Evolutionary conservation across 1,284 basidiomycete species (phyloP), one percentile per base, ranked within the genome.

Genomic region (Termitomyces sp.): DNA sequence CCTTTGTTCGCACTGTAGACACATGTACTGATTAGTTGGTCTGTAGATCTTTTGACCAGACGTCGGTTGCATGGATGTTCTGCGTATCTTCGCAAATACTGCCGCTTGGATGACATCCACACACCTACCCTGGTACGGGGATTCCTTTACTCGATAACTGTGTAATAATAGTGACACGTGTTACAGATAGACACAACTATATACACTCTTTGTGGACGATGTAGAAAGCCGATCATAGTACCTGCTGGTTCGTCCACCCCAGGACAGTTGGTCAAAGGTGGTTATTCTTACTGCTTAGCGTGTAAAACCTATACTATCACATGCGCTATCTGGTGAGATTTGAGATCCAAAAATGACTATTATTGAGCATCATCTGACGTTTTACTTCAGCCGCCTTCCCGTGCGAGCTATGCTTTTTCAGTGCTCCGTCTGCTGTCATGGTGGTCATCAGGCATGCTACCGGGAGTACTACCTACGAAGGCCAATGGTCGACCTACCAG

Each of bases 371-470:
- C 26, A 49, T 16, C 39, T 46, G 28, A 48, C 28, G 14, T 19
- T 26, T n/a, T 34, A 16, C 31, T 40, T 6, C 9, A 90, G 88
- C 63, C 88, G 81, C 50, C 76, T 91, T 24, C 88, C 88, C 3
- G 86, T 90, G 16, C 78, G 78, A 31, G 72, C 78, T 0, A 69
- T 88, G 3, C 67, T 87, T 3, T 84, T 89, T 61, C 81, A 83
- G 48, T 91, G 88, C 64, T 75, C 84, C 1, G 68, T 86, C 5
- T 91, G 88, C 63, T 71, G 78, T 44, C 88, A 91, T 57, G 88
- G 88, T 0, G 88, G 88, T 0, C 88, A 91, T 60, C 82, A 85
- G 58, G 74, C 77, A 19, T 91, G 88, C 65, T 89, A 88, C 62
- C 74, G 78, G 39, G 71, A 72, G 28, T 88, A 82, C 61, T 87